Evolutionary conservation across 164 flowering plant species (phyloP).

Genomic region (Brasenia schreberi): DNA sequence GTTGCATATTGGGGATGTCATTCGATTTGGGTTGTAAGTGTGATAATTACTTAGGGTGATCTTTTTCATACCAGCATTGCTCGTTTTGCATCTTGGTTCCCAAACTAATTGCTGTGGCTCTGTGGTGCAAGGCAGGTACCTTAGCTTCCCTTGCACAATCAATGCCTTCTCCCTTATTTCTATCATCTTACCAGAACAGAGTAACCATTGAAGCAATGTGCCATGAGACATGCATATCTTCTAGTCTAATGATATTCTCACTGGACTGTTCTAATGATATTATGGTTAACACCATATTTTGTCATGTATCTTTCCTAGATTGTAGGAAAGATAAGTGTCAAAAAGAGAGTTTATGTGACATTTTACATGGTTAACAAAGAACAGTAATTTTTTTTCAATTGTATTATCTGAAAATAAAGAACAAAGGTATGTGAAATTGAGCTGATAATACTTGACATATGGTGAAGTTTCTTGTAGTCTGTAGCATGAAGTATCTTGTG

Average conservation of each 20-base stretch:
- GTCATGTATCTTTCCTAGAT: background rate
- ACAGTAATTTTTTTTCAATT: too few species aligned
- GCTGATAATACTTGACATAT: background rate
- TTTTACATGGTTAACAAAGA: background rate
- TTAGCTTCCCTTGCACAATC: background rate
- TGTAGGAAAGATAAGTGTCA: background rate
- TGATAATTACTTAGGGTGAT: background rate
- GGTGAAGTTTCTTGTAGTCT: background rate
- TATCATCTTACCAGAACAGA: background rate
- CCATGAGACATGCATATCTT: background rate
- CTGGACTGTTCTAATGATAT: too few species aligned
- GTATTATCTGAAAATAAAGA: background rate
- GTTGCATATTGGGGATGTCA: slow-evolving; percentile 91
- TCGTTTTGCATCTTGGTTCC: background rate
- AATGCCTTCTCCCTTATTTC: background rate
- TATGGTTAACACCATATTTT: background rate
- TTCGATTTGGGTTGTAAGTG: slow-evolving; percentile 93
- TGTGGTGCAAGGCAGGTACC: background rate
- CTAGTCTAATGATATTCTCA: background rate
- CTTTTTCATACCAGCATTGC: background rate
- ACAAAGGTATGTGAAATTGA: background rate
- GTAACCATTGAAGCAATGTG: background rate
- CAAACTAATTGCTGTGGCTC: background rate
- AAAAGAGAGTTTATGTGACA: background rate
- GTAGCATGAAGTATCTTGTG: background rate